A percentile compares a stretch with the other conserved stretches of the same genome.
Evolutionary conservation across 2,329 filamentous ascomycete genomes (phyloP).

Genomic region (Acrocalymma vagum): DNA sequence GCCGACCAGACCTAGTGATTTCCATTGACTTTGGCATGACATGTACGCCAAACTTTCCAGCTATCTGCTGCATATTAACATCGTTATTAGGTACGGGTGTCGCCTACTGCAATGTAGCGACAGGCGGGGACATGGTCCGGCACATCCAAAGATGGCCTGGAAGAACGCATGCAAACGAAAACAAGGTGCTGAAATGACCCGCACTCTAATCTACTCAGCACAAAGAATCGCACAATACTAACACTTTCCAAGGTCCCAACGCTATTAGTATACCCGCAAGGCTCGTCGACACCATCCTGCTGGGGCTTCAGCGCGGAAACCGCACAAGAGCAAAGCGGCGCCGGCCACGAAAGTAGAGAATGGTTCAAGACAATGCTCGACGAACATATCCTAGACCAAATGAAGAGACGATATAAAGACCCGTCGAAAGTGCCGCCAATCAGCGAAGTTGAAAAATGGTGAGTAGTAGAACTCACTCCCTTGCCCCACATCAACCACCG

Average conservation of each 20-base stretch:
- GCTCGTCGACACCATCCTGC: conserved; percentile 48
- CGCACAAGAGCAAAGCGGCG: conserved; percentile 36
- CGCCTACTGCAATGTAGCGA: conserved; percentile 26
- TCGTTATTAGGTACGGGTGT: conserved; percentile 23
- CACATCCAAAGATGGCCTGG: conserved; percentile 58
- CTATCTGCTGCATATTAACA: not conserved
- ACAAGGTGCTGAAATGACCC: conserved; percentile 47
- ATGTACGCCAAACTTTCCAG: conserved; percentile 6
- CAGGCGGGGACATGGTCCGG: conserved; percentile 17
- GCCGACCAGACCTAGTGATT: conserved; percentile 14
- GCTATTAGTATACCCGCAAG: conserved; percentile 53
- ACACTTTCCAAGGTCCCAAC: conserved; percentile 51
- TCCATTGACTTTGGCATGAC: conserved; percentile 24
- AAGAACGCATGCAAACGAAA: conserved; percentile 55
- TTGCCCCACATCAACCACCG: conserved; percentile 15
- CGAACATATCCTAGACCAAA: conserved; percentile 45
- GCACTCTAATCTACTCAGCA: not conserved
- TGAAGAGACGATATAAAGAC: conserved; percentile 12
- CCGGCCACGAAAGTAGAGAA: conserved; percentile 52
- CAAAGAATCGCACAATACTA: too few relatives aligned
- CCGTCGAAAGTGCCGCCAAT: conserved; percentile 18
- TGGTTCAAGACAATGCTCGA: conserved; percentile 65
- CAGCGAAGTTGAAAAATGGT: conserved; percentile 51
- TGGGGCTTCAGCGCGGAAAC: conserved; percentile 60
- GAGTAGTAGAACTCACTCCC: conserved; percentile 50